Conservation (phyloP, 129 eudicot genomes). For the Heracleum sosnowskyi region DNA sequence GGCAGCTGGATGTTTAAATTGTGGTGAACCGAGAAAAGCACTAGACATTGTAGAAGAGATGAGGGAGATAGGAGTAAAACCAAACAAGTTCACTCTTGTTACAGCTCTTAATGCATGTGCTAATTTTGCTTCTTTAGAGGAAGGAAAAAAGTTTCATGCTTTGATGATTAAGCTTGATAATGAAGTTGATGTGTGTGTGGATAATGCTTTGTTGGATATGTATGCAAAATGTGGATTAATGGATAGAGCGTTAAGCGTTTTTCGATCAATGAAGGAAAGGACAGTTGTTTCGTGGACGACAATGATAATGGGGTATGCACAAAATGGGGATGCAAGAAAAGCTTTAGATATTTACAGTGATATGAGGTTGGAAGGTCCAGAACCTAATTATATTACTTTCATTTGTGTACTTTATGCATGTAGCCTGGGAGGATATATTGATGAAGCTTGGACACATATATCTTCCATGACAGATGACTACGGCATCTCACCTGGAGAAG, state of each 20-base stretch:
- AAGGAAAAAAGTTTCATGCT: slow-evolving; percentile 33
- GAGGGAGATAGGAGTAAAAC: slow-evolving; percentile 29
- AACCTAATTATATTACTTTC: too few relatives aligned
- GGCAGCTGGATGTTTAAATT: slow-evolving; percentile 36
- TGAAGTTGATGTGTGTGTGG: slow-evolving; percentile 22
- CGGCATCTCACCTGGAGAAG: slow-evolving; percentile 24
- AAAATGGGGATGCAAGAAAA: slow-evolving; percentile 33
- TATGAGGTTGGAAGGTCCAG: slow-evolving; percentile 32
- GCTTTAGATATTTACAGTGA: slow-evolving; percentile 30
- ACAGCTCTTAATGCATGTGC: slow-evolving; percentile 35
- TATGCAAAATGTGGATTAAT: slow-evolving; percentile 40
- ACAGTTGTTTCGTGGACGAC: slow-evolving; percentile 43
- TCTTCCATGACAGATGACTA: slow-evolving; percentile 24
- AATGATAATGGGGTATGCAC: slow-evolving; percentile 46
- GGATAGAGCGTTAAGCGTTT: slow-evolving; percentile 29
- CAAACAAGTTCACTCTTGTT: slow-evolving; percentile 40
- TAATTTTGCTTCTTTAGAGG: slow-evolving; percentile 26
- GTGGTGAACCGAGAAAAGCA: slow-evolving; percentile 33
- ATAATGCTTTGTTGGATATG: slow-evolving; percentile 39
- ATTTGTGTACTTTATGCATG: too few relatives aligned
- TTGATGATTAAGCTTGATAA: slow-evolving; percentile 20
- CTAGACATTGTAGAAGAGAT: slow-evolving; percentile 28
- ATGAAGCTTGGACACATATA: slow-evolving; percentile 20
- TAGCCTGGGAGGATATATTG: slow-evolving; percentile 34
- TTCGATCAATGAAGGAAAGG: slow-evolving; percentile 24